A percentile compares a stretch with the other conserved stretches of the same genome.
Evolutionary conservation across 2,329 filamentous ascomycete species (phyloP).

Genomic region (Magnaporthiopsis incrustans): DNA sequence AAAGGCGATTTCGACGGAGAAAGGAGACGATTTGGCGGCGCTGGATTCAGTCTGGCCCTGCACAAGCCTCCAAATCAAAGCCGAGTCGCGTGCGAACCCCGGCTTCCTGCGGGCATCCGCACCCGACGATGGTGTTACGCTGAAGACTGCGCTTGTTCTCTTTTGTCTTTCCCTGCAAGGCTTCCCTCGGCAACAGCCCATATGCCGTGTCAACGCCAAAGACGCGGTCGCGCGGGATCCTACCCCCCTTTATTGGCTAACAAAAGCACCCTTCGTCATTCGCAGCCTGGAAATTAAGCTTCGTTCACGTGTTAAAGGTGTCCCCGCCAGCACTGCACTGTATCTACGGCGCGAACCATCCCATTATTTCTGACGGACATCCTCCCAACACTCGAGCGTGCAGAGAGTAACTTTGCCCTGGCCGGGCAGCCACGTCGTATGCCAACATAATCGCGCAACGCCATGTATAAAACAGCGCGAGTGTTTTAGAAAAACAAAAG

Average conservation of each 20-base stretch:
- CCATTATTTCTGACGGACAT: neutral
- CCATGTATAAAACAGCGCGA: neutral
- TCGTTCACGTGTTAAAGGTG: slow-evolving; percentile 8
- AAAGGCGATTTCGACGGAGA: neutral
- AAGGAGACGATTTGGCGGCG: neutral
- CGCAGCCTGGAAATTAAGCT: slow-evolving; percentile 3
- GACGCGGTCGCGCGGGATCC: slow-evolving; percentile 7
- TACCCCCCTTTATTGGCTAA: slow-evolving; percentile 2
- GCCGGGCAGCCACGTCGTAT: neutral
- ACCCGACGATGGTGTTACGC: neutral
- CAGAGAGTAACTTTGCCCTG: neutral
- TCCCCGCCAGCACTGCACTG: neutral
- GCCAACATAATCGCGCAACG: neutral
- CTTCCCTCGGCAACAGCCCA: neutral
- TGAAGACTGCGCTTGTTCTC: neutral
- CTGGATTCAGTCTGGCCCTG: neutral
- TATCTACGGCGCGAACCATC: neutral
- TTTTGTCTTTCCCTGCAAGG: neutral
- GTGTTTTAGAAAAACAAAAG: neutral
- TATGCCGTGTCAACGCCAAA: slow-evolving; percentile 4
- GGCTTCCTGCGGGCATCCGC: too few species aligned
- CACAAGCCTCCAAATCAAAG: neutral
- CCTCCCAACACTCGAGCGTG: neutral
- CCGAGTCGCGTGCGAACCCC: neutral
- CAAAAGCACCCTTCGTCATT: slow-evolving; percentile 5